Conservation (phyloP, 1,284 basidiomycete species). For the Trametes pubescens region DNA sequence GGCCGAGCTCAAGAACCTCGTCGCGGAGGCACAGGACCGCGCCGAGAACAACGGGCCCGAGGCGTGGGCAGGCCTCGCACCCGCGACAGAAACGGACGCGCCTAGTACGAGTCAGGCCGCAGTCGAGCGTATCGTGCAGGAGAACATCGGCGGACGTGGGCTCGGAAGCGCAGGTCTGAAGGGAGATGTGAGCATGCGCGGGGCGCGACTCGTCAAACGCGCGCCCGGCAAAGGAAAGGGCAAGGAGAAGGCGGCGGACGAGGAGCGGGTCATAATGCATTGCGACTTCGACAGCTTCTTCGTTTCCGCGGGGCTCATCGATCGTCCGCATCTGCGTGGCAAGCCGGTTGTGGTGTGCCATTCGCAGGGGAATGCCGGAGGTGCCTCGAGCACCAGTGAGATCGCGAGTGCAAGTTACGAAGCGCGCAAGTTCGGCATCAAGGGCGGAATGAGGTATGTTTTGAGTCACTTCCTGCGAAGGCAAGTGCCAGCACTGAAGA, state of each 20-base stretch:
- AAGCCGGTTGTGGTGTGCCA: constrained; percentile 96
- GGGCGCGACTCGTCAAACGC: constrained; percentile 59
- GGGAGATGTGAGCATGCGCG: constrained; percentile 64
- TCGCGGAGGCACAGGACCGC: constrained; percentile 79
- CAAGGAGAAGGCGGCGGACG: constrained; percentile 49
- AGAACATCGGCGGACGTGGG: constrained; percentile 38
- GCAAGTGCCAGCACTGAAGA: neutral
- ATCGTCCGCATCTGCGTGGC: constrained; percentile 80
- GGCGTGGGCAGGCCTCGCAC: constrained; percentile 26
- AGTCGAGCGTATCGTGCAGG: constrained; percentile 35
- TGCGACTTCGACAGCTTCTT: constrained; percentile 99
- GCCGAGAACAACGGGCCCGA: constrained; percentile 57
- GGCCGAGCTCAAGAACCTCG: constrained; percentile 84
- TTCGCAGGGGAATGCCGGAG: constrained; percentile 78
- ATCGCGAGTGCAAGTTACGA: constrained; percentile 97
- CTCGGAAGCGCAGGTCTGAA: constrained; percentile 21
- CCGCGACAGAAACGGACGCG: neutral
- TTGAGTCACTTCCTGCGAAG: constrained; percentile 39
- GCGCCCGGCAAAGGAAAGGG: constrained; percentile 65
- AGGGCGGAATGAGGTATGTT: constrained; percentile 88
- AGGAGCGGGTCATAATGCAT: constrained; percentile 85
- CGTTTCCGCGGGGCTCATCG: constrained; percentile 87
- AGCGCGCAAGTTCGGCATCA: constrained; percentile 87
- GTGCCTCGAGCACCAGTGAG: constrained; percentile 85
- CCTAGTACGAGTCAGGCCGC: constrained; percentile 41